A percentile compares a stretch with the other conserved stretches of the same genome.
Conservation (phyloP, 2,329 filamentous ascomycete genomes). For the Amesomyces nigricolor region DNA sequence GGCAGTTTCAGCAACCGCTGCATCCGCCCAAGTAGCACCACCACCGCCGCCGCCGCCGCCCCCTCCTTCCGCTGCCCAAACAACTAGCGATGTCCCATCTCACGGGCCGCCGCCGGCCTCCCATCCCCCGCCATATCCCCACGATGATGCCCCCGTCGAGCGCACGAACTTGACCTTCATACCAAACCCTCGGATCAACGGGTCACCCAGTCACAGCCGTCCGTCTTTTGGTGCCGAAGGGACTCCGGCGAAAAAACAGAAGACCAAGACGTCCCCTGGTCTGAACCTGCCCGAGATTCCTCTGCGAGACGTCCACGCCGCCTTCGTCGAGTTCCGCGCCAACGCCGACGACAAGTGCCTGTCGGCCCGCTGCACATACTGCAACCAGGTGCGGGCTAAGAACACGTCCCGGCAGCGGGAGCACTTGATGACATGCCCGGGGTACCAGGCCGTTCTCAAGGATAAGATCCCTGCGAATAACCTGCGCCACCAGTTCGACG, state of each 20-base stretch:
- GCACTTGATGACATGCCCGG: conserved; percentile 23
- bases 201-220: conserved; percentile 14
- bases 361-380: conserved; percentile 22
- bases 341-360: conserved; percentile 26
- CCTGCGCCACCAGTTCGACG: conserved; percentile 25
- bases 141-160: conserved; percentile 10
- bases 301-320: conserved; percentile 25
- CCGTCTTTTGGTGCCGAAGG: conserved; percentile 18
- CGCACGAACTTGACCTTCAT: conserved; percentile 23
- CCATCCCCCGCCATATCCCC: background rate
- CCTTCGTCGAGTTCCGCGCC: conserved; percentile 25
- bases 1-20: conserved; percentile 8
- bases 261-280: conserved; percentile 15
- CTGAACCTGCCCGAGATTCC: conserved; percentile 23
- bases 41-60: background rate
- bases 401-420: conserved; percentile 27
- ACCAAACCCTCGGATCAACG: conserved; percentile 25
- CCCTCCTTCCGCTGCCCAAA: background rate
- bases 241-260: conserved; percentile 24
- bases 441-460: conserved; percentile 23
- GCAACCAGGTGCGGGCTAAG: conserved; percentile 25
- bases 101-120: background rate
- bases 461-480: conserved; percentile 26
- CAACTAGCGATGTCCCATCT: background rate
- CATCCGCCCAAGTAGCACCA: conserved; percentile 1